Evolutionary conservation across 306 rosid species (phyloP), one percentile per base, ranked within the genome.

Genomic region (Abrus pulchellus): DNA sequence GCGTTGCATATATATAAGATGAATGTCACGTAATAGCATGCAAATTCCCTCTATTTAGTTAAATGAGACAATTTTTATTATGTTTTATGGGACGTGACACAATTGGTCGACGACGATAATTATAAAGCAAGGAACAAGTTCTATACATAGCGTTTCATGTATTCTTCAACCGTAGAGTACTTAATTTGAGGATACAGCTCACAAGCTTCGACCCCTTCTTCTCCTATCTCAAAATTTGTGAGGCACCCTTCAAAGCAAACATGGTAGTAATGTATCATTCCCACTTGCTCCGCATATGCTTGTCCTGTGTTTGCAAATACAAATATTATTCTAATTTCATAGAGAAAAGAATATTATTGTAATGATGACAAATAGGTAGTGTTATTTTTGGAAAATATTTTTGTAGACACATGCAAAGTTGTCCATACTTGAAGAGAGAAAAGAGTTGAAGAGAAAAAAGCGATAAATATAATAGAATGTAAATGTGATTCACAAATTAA

Each of bases 181-280:
- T 89, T 68, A 41, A 88, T 52, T 66, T 88, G 66, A 41, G 89
- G 92, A 54, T 90, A 92, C 63, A 92, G 88, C 70, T 74, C 20
- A 52, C 78, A 81, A 29, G 90, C 93, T 92, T 92, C 95, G 53
- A 77, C 38, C 14, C 38, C 92, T 7, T 75, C 89, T 7, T 84
- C 70, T 50, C 93, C 91, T 3, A 89, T 86, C 76, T 89, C 91
- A 38, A 90, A 90, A 43, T 90, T 88, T 80, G 94, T 4, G 1
- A 92, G 88, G 68, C 90, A 86, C 0, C 92, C 97, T 78, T 92
- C 92, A 10, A 82, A 87, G 83, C 84, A 92, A 56, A 90, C 86
- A 45, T 92, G 91, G 59, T 86, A 89, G 77, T 87, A 90, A 57
- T 92, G 97, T 43, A 8, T 67, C 29, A 87, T 52, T 55, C 87